Base-by-base conservation (phyloP, 108 stramenopile species). In the Pseudonitzschia pungens region DNA sequence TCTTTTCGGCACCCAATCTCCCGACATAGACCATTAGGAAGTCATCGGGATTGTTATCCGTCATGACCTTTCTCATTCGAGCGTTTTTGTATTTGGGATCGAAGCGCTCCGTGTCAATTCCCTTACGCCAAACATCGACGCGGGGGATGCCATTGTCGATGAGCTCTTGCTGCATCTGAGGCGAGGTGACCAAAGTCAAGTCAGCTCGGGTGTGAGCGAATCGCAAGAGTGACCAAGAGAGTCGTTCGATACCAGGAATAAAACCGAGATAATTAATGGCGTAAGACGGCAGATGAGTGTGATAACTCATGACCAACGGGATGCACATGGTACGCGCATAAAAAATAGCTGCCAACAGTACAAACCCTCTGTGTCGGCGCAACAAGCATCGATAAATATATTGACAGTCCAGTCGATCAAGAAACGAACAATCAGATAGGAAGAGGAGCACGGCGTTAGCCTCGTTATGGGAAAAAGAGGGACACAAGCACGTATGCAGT, bases 11-110 rank as follows among this genome's bases (percentile, higher is more conserved):
- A 12, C 97, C 97, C 44, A 99, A 73, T 50, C 98, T 82, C 55
- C 98, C 98, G 0, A 99, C 97, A 76, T 99, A 99, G 15, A 98
- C 89, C 83, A 99, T 84, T 16, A 97, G 75, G 55, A 96, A 96
- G 67, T 95, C 93, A 52, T 92, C 88, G 14, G 89, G 84, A 69
- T 96, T 82, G 4, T 85, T 89, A 71, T 94, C 86, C 3, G 93
- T 67, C 83, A 98, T 96, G 64, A 73, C 68, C 0, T 73, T 57
- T 45, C 97, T 83, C 91, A 95, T 96, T 60, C 76, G 84, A 12
- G 55, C 71, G 24, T 59, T 69, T 32, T 71, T 74, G 70, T 94
- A 97, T 44, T 77, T 78, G 8, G 98, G 98, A 68, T 97, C 75
- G 74, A 98, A 98, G 22, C 88, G 84, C 48, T 89, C 87, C n/a